Base-by-base conservation (phyloP, 106 monocot species). In the Hemerocallis citrina region DNA sequence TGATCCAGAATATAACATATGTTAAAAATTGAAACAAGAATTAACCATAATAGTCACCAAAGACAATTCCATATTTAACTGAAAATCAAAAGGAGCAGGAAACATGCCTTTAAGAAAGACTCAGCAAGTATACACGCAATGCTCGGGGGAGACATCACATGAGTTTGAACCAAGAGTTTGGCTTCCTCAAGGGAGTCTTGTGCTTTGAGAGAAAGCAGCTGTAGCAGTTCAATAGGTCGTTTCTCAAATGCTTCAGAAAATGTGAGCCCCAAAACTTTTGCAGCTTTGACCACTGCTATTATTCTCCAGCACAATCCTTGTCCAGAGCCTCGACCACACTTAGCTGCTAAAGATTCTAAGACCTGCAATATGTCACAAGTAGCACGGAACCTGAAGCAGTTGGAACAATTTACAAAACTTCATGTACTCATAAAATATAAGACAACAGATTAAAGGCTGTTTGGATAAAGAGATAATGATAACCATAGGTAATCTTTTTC, bases 181-280 rank as follows among this genome's bases (percentile, higher is more conserved):
- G 96, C 96, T 77, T 98, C 88, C 32, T 98, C 88, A 47, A 98
- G 74, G 21, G 91, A 98, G 45, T 88, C 88, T 65, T 98, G 96
- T 35, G 96, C 91, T 75, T 98, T 98, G 21, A 98, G 86, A 70
- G 98, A 85, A 45, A 98, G 88, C 59, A 98, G 58, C 45, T 98
- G 98, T 21, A 98, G 77, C 57, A 98, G 52, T 73, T 98, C 92
- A 74, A 86, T 70, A 52, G 98, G 98, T 11, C 63, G 71, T 65
- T 85, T 98, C 32, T 82, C 79, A 67, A 98, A 98, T 79, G 98
- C 98, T 61, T 92, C 92, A 65, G 75, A 44, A 72, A 98, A 98
- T 30, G 79, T 47, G 60, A 98, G 77, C 24, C 88, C 84, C 61
- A 98, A 66, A 43, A 83, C 71, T 71, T 76, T 82, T 34, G 98